Evolutionary conservation across 2,329 filamentous ascomycete genomes (phyloP).

Genomic region (Fonsecaea pedrosoi): DNA sequence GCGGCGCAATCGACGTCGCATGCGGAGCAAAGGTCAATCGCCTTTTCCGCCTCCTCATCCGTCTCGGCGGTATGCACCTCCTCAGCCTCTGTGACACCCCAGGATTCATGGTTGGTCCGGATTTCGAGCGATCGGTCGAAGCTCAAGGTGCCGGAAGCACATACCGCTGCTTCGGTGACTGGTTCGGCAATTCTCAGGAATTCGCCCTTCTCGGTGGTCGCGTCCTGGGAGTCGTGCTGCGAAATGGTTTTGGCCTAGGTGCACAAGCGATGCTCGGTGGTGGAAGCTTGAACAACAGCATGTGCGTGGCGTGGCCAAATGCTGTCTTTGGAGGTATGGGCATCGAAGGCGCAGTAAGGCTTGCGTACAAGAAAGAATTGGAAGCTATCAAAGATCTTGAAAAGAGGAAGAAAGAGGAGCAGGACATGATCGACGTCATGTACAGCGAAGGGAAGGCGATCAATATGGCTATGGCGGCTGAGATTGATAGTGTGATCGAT

Average conservation of each 20-base stretch:
- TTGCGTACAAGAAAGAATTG: conserved; percentile 32
- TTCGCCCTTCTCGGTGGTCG: conserved; percentile 32
- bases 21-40: conserved; percentile 35
- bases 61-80: conserved; percentile 34
- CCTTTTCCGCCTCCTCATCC: conserved; percentile 33
- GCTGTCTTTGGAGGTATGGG: conserved; percentile 35
- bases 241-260: conserved; percentile 35
- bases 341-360: conserved; percentile 34
- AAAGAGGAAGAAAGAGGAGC: conserved; percentile 32
- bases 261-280: conserved; percentile 36
- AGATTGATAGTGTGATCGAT: conserved; percentile 35
- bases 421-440: conserved; percentile 36
- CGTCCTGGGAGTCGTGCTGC: conserved; percentile 30
- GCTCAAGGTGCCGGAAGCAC: conserved; percentile 34
- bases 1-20: conserved; percentile 33
- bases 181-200: conserved; percentile 34
- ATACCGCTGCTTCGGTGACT: conserved; percentile 36
- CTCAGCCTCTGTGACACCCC: conserved; percentile 36
- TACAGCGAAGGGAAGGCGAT: conserved; percentile 32
- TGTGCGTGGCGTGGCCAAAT: conserved; percentile 35
- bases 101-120: conserved; percentile 34
- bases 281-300: conserved; percentile 35
- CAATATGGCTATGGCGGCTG: conserved; percentile 33
- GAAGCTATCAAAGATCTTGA: conserved; percentile 31
- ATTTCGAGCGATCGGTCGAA: conserved; percentile 33